These are phyloP conservation scores for Suhomyces sp. DNA, from an alignment of 805 yeast species.

Conservation along the genomic window DNA sequence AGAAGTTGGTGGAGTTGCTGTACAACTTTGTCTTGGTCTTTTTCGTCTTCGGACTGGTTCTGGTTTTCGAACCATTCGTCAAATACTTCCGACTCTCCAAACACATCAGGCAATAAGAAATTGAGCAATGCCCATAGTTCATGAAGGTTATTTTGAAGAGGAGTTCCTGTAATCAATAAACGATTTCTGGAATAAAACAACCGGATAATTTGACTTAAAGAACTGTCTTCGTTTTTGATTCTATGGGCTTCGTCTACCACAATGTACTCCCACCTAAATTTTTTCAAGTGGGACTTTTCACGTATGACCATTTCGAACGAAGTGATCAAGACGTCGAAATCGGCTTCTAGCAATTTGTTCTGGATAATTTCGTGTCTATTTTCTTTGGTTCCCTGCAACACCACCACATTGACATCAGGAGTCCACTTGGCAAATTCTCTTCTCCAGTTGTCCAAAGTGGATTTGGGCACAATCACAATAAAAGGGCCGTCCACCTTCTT, in stretches of 20 bases:
- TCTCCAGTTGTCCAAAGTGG: constrained; percentile 94
- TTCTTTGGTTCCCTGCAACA: constrained; percentile 90
- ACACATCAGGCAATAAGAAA: constrained; percentile 89
- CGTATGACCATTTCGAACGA: constrained; percentile 92
- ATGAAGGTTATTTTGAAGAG: constrained; percentile 89
- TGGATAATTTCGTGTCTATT: constrained; percentile 61
- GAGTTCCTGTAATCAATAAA: constrained; percentile 90
- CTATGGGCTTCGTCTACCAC: constrained; percentile 96
- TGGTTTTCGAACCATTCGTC: constrained; percentile 84
- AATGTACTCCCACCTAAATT: constrained; percentile 89
- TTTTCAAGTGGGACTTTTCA: constrained; percentile 77
- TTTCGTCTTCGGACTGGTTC: constrained; percentile 28
- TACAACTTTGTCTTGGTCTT: constrained; percentile 72
- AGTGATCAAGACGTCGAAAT: constrained; percentile 86
- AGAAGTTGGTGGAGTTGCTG: constrained; percentile 85
- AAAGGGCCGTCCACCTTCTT: constrained; percentile 85
- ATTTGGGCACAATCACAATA: constrained; percentile 89
- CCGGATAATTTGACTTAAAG: constrained; percentile 88
- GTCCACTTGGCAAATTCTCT: constrained; percentile 95
- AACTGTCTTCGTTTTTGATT: constrained; percentile 90
- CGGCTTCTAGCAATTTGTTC: constrained; percentile 58
- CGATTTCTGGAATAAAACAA: constrained; percentile 82
- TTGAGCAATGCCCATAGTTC: constrained; percentile 95
- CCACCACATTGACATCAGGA: constrained; percentile 83
- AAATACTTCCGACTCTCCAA: constrained; percentile 85